A percentile compares a stretch with the other conserved stretches of the same genome.
These are phyloP conservation scores for Exidia glandulosa DNA, from an alignment of 768 basidiomycete species.

Conservation along the genomic window DNA sequence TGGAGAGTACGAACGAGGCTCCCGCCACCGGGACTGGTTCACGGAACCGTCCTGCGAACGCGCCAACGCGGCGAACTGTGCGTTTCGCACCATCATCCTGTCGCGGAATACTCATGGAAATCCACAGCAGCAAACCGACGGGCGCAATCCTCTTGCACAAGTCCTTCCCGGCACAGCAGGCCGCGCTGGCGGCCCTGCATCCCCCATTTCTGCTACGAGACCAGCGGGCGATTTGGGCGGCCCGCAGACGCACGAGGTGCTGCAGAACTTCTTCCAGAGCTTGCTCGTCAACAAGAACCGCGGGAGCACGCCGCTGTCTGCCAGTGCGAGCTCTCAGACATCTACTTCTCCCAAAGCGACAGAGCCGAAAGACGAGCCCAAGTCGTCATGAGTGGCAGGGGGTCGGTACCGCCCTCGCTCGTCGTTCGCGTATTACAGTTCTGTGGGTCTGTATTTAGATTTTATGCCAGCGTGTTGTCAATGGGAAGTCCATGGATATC, in stretches of 20 bases:
- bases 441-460: too few relatives aligned
- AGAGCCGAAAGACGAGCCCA: not conserved
- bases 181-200: not conserved
- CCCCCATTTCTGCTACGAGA: not conserved
- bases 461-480: too few relatives aligned
- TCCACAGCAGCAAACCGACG: not conserved
- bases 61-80: constrained; percentile 14
- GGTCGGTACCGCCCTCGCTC: too few relatives aligned
- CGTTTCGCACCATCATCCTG: not conserved
- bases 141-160: not conserved
- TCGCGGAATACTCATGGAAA: not conserved
- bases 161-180: not conserved
- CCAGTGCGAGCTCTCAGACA: not conserved
- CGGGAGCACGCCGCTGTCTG: constrained; percentile 4
- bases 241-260: constrained; percentile 60
- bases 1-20: constrained; percentile 39
- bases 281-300: constrained; percentile 63
- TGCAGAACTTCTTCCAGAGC: constrained; percentile 84
- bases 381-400: not conserved
- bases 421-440: too few relatives aligned
- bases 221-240: not conserved
- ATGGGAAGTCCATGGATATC: too few relatives aligned
- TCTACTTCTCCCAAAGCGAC: too few relatives aligned
- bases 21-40: not conserved
- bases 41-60: constrained; percentile 13